These are phyloP conservation scores for Penicillium sp. DNA, from an alignment of 2,329 filamentous ascomycete genomes.

Conservation along the genomic window DNA sequence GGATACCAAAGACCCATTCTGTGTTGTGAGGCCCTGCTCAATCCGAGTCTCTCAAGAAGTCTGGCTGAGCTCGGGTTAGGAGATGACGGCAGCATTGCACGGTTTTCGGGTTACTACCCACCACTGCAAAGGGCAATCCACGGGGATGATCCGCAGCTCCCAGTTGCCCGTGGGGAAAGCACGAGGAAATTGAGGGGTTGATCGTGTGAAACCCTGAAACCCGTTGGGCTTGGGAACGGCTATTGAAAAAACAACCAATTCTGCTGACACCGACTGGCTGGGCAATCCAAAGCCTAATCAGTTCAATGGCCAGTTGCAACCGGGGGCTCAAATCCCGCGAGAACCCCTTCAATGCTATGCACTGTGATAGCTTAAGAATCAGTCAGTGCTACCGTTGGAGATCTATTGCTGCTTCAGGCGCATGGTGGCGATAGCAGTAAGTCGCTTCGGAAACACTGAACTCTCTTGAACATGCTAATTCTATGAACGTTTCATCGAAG, in stretches of 20 bases:
- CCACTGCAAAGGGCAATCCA: conserved; percentile 8
- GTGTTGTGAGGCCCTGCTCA: conserved; percentile 5
- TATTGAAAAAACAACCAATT: conserved; percentile 1
- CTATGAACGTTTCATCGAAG: no score
- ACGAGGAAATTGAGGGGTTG: conserved; percentile 1
- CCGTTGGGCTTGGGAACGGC: conserved; percentile 3
- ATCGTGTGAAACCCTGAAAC: conserved; percentile 5
- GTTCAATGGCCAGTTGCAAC: not conserved
- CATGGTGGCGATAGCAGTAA: not conserved
- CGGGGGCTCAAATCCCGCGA: not conserved
- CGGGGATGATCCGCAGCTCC: conserved; percentile 12
- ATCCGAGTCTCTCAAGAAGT: not conserved
- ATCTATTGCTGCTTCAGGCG: not conserved
- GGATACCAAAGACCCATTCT: conserved; percentile 10
- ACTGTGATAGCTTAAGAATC: not conserved
- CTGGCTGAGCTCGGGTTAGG: no score
- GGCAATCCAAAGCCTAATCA: not conserved
- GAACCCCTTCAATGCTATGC: not conserved
- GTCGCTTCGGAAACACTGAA: not conserved
- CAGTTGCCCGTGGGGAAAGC: conserved; percentile 11
- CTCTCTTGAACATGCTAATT: not conserved
- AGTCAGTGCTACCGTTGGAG: not conserved
- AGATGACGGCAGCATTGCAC: conserved; percentile 18
- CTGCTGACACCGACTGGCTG: not conserved
- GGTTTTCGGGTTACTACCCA: not conserved